Base-by-base conservation (phyloP, 768 basidiomycete genomes). In the Podaxis mareebaensis region DNA sequence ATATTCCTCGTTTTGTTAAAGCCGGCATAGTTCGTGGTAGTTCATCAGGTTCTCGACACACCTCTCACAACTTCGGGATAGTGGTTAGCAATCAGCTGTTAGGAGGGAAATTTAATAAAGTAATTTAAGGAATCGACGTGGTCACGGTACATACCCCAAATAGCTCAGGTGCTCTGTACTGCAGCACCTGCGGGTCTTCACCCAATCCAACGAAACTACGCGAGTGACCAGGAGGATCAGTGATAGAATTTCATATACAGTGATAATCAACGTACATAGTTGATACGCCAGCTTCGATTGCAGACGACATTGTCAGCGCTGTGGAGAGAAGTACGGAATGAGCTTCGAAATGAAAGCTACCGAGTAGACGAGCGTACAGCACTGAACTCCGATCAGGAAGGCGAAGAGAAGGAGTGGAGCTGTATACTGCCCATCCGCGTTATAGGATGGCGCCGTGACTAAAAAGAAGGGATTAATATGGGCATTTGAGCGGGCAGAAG, bases 261-360 rank as follows among this genome's bases (percentile, higher is more conserved):
- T 11, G 38, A 22, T 52, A 63, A 26, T 17, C 24, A 12, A 70
- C 83, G 66, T 73, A 92, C 86, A 94, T 93, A 1, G 92, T 94
- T 2, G 92, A 93, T 1, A 95, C 92, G 55, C 92, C 93, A 13
- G 91, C 92, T 70, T 94, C 92, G 67, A 93, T 86, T 3, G 89
- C 86, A 12, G 88, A 87, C 2, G 85, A 84, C 64, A 91, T 76
- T 5, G 90, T 91, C 64, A 90, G 73, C 15, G 85, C 89, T 91
- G 53, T 33, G 33, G 38, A 22, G 22, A 64, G 48, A 26, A 46
- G 22, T 11, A 12, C n/a, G 11, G 15, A 17, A 12, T 63, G 20
- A 63, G 49, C 40, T 65, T 33, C 60, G 63, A 66, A 61, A 39
- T 58, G 13, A 26, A 39, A 51, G 12, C 49, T 39, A 44, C n/a